Percentiles rank a stretch among this genome's conserved stretches.
Evolutionary conservation across 257 asterid species (phyloP).

Genomic region (Salvia miltiorrhiza): DNA sequence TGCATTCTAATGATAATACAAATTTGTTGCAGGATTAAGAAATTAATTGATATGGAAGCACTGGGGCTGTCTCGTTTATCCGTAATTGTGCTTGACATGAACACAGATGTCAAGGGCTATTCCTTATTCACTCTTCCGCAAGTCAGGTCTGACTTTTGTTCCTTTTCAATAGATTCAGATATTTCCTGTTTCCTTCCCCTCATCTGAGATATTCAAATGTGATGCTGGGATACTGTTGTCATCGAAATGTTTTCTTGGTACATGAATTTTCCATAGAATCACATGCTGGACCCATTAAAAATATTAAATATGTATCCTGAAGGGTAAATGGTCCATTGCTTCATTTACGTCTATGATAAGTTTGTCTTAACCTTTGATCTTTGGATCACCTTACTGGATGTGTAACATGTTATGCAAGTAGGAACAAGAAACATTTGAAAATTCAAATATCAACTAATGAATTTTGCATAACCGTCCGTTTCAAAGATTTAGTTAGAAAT

Average conservation of each 20-base stretch:
- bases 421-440: background rate
- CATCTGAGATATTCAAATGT: no score
- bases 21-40: slow-evolving; percentile 67
- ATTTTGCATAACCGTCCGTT: background rate
- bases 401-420: background rate
- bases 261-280: background rate
- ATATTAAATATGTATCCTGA: background rate
- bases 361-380: background rate
- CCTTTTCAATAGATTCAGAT: background rate
- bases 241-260: background rate
- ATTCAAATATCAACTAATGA: background rate
- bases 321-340: background rate
- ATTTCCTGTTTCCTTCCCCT: background rate
- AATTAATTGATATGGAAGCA: slow-evolving; percentile 78
- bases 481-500: background rate
- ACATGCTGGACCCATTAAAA: background rate
- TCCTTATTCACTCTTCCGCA: slow-evolving; percentile 88
- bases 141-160: slow-evolving; percentile 63
- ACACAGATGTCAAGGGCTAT: slow-evolving; percentile 88
- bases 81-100: slow-evolving; percentile 79
- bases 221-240: background rate
- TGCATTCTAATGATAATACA: background rate
- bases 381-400: background rate
- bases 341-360: background rate
- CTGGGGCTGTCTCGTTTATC: slow-evolving; percentile 75